phyloP scores from a whole-genome alignment of 192 early-diverging fungal genomes.

The Mortierella hygrophila region DNA sequence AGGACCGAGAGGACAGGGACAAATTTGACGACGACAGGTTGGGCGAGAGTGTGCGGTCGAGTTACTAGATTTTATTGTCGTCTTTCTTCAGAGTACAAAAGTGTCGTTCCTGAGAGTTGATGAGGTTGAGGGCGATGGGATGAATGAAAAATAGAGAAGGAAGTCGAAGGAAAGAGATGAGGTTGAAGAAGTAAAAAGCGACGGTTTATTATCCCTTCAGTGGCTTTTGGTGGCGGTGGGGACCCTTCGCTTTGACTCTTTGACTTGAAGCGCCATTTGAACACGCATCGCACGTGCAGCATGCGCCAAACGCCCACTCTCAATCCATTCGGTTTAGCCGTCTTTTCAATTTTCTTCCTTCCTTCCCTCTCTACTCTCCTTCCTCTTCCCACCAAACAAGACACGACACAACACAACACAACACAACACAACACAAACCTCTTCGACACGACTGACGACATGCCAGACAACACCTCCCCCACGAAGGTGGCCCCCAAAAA shows the following conservation, averaged over 20 bases:
- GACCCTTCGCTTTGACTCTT: not conserved
- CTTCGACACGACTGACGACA: not conserved
- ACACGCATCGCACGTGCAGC: not conserved
- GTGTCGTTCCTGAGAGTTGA: not conserved
- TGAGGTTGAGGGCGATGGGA: not conserved
- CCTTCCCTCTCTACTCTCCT: not conserved
- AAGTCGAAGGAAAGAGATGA: not conserved
- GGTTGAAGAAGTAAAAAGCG: not conserved
- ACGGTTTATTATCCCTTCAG: not conserved
- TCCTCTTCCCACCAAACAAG: not conserved
- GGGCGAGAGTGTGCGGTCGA: not conserved
- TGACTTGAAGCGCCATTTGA: not conserved
- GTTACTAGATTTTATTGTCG: not conserved
- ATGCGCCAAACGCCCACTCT: not conserved
- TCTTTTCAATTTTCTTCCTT: not conserved
- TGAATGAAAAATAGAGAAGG: not conserved
- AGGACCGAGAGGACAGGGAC: constrained; percentile 12
- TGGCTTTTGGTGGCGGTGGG: constrained; percentile 4
- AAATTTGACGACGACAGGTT: constrained; percentile 16
- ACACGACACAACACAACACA: not conserved
- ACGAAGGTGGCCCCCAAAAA: not conserved
- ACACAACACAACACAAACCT: not conserved
- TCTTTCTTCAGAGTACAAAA: not conserved
- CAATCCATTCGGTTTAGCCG: not conserved
- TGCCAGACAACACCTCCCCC: not conserved